Evolutionary conservation across 257 asterid genomes (phyloP).

Genomic region (Solanum bulbocastanum): DNA sequence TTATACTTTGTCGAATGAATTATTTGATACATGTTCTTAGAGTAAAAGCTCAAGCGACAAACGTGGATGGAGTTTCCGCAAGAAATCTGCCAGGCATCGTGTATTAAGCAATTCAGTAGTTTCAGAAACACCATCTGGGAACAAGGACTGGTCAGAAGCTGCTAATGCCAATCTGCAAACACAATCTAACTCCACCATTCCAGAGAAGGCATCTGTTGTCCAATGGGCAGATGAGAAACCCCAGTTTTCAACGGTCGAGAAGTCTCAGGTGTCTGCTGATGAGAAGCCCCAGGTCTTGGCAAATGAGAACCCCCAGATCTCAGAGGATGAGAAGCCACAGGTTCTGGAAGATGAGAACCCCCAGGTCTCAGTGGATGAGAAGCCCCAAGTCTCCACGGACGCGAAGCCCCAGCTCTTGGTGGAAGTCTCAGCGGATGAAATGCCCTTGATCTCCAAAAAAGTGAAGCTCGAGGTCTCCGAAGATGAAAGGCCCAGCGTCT

Average conservation of each 20-base stretch:
- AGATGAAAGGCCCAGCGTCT: background rate
- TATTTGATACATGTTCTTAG: slow-evolving; percentile 29
- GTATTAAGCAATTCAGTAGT: slow-evolving; percentile 53
- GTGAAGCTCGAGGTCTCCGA: background rate
- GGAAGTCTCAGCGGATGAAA: background rate
- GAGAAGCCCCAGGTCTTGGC: background rate
- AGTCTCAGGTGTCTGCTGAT: background rate
- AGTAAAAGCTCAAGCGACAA: slow-evolving; percentile 62
- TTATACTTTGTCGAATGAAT: background rate
- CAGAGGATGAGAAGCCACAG: background rate
- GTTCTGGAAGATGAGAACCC: background rate
- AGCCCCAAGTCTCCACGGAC: background rate
- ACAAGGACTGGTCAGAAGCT: slow-evolving; percentile 46
- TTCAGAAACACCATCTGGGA: slow-evolving; percentile 53
- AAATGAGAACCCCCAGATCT: background rate
- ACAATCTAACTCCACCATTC: slow-evolving; percentile 32
- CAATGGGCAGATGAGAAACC: slow-evolving; percentile 42
- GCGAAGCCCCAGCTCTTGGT: background rate
- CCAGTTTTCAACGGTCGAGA: slow-evolving; percentile 3
- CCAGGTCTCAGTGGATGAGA: background rate
- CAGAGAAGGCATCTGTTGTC: slow-evolving; percentile 32
- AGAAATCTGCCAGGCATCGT: slow-evolving; percentile 75
- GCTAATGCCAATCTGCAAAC: slow-evolving; percentile 27
- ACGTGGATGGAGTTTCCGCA: slow-evolving; percentile 89
- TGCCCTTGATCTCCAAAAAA: background rate